Base-by-base conservation (phyloP, 192 early-diverging fungal species). In the Backusella tuberculispora region DNA sequence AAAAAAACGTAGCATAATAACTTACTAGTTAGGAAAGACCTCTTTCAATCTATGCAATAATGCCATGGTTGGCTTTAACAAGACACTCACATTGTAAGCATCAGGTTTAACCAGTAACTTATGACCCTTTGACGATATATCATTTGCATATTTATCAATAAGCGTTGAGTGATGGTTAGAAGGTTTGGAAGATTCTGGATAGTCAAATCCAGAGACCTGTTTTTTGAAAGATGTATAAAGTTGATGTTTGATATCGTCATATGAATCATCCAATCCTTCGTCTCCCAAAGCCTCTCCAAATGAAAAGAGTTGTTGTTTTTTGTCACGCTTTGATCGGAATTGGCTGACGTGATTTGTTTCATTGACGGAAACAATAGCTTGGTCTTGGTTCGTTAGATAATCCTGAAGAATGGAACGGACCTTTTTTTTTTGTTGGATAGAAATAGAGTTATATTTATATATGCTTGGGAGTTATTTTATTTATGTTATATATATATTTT, bases 81-180 rank as follows among this genome's bases (percentile, higher is more conserved):
- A 84, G 38, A 92, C 86, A 50, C 91, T 83, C 4, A 94, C 88
- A 67, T 92, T 93, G 60, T 87, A 86, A 40, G 91, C 81, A 76
- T 91, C 88, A 3, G 93, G 88, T 37, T 69, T 79, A 40, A 93
- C 84, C n/a, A 94, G 72, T 6, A 94, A 66, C 13, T 84, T 82
- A 74, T 94, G 92, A 5, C 90, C 90, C 26, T 85, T 81, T 10
- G 86, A 80, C 2, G 85, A 84, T 15, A 84, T 79, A 48, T 84
- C 85, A 43, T 82, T 81, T 21, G 90, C 90, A 78, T 90, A 93
- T 71, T 88, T 85, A 76, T 94, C 92, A 65, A 60, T 63, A 21
- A 45, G 60, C 44, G 67, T 41, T 24, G 37, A 69, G 66, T 74
- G 45, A 69, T n/a, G n/a, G 29, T 76, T 47, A 9, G 26, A 21